A percentile compares a stretch with the other conserved stretches of the same genome.
These are phyloP conservation scores for Aspergillus pseudoviridinutans DNA, from an alignment of 2,329 filamentous ascomycete species.

Conservation along the genomic window DNA sequence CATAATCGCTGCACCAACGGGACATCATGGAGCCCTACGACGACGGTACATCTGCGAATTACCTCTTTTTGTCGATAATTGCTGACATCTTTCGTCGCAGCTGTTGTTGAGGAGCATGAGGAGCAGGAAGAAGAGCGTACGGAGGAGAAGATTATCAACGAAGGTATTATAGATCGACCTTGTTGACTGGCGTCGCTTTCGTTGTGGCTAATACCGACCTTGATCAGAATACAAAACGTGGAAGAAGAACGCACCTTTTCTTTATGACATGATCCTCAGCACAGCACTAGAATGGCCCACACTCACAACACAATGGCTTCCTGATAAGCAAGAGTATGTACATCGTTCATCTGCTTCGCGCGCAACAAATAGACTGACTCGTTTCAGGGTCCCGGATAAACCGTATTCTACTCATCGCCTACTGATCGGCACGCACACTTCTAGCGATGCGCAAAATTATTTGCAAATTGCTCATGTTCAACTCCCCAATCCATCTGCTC, in stretches of 20 bases:
- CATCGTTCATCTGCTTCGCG: neutral
- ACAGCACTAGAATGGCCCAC: slow-evolving; percentile 97
- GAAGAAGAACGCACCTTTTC: slow-evolving; percentile 99
- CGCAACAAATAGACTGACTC: neutral
- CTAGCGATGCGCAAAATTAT: slow-evolving; percentile 79
- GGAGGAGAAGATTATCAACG: slow-evolving; percentile 89
- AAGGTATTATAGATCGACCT: slow-evolving; percentile 53
- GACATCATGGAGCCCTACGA: slow-evolving; percentile 34
- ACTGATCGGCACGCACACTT: slow-evolving; percentile 91
- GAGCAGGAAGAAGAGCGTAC: slow-evolving; percentile 67
- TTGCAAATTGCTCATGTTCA: slow-evolving; percentile 93
- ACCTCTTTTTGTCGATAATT: slow-evolving; percentile 7
- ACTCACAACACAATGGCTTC: slow-evolving; percentile 96
- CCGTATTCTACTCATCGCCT: slow-evolving; percentile 84
- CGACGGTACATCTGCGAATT: slow-evolving; percentile 23
- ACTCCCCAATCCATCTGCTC: slow-evolving; percentile 70
- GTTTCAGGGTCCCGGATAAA: slow-evolving; percentile 67
- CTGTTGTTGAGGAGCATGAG: slow-evolving; percentile 36
- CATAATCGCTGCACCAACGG: neutral
- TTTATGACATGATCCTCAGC: slow-evolving; percentile 96
- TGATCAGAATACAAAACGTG: slow-evolving; percentile 92
- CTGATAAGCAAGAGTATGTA: slow-evolving; percentile 75
- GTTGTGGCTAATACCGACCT: slow-evolving; percentile 1
- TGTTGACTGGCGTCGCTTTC: neutral
- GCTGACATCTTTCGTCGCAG: slow-evolving; percentile 21